Percentiles rank a stretch among this genome's conserved stretches.
phyloP scores from a whole-genome alignment of 306 rosid species.

The Echinosophora koreensis region DNA sequence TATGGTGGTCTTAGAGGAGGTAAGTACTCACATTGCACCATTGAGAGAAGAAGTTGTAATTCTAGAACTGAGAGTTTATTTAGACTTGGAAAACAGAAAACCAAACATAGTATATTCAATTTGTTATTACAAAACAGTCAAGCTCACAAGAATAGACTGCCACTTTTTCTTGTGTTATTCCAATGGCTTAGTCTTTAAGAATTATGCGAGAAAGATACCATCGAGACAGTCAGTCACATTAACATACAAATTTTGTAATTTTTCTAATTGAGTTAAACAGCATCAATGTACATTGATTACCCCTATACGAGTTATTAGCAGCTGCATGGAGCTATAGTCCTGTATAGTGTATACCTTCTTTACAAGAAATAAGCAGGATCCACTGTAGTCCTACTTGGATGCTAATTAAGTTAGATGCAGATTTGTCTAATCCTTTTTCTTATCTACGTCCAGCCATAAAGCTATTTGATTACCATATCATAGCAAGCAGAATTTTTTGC shows the following conservation, averaged over 20 bases:
- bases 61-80: slow-evolving; percentile 27
- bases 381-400: background rate
- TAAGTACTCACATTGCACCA: slow-evolving; percentile 45
- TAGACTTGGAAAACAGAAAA: slow-evolving; percentile 35
- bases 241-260: background rate
- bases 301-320: slow-evolving; percentile 2
- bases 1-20: slow-evolving; percentile 99
- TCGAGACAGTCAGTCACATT: slow-evolving; percentile 3
- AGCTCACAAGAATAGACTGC: slow-evolving; percentile 32
- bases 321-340: slow-evolving; percentile 23
- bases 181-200: slow-evolving; percentile 5
- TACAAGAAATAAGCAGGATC: slow-evolving; percentile 21
- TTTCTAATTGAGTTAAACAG: background rate
- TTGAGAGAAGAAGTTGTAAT: slow-evolving; percentile 37
- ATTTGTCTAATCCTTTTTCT: slow-evolving; percentile 28
- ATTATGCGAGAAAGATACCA: slow-evolving; percentile 3
- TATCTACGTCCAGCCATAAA: slow-evolving; percentile 20
- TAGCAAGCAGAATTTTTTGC: slow-evolving; percentile 14
- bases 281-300: background rate
- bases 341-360: background rate
- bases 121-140: slow-evolving; percentile 22
- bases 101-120: slow-evolving; percentile 21
- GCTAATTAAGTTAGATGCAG: background rate
- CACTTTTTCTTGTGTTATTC: slow-evolving; percentile 14
- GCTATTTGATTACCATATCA: slow-evolving; percentile 32